Evolutionary conservation across 371 early-diverging fungal species (phyloP).

Genomic region (Lichtheimia hyalospora): DNA sequence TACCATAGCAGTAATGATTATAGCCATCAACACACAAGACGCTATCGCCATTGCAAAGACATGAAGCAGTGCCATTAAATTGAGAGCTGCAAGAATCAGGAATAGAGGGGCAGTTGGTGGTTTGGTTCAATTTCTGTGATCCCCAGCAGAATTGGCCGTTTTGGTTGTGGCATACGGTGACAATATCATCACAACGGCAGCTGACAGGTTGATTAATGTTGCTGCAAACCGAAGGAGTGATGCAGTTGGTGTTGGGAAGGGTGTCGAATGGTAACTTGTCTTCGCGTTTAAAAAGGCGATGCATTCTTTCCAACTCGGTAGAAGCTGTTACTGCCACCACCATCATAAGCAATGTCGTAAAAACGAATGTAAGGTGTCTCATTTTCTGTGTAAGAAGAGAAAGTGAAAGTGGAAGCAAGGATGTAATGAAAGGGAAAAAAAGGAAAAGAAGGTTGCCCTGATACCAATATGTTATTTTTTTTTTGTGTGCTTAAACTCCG

Average conservation of each 20-base stretch:
- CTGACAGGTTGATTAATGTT: slow-evolving; percentile 25
- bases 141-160: slow-evolving; percentile 43
- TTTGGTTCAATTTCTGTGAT: slow-evolving; percentile 25
- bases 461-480: neutral
- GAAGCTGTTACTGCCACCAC: neutral
- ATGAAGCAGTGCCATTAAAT: slow-evolving; percentile 27
- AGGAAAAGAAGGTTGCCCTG: neutral
- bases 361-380: slow-evolving; percentile 8
- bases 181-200: slow-evolving; percentile 34
- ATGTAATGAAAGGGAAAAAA: slow-evolving; percentile 9
- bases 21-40: slow-evolving; percentile 44
- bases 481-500: neutral
- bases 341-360: slow-evolving; percentile 11
- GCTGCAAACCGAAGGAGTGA: slow-evolving; percentile 27
- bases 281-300: slow-evolving; percentile 32
- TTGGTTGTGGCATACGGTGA: slow-evolving; percentile 33
- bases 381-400: slow-evolving; percentile 1
- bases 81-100: slow-evolving; percentile 27
- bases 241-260: slow-evolving; percentile 32
- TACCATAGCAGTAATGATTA: slow-evolving; percentile 43
- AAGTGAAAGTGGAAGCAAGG: slow-evolving; percentile 3
- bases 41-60: slow-evolving; percentile 33
- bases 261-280: slow-evolving; percentile 36
- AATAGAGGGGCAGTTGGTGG: slow-evolving; percentile 28
- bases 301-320: slow-evolving; percentile 1